Base-by-base conservation (phyloP, 176 grass and related monocot genomes). In the Zoysia japonica region DNA sequence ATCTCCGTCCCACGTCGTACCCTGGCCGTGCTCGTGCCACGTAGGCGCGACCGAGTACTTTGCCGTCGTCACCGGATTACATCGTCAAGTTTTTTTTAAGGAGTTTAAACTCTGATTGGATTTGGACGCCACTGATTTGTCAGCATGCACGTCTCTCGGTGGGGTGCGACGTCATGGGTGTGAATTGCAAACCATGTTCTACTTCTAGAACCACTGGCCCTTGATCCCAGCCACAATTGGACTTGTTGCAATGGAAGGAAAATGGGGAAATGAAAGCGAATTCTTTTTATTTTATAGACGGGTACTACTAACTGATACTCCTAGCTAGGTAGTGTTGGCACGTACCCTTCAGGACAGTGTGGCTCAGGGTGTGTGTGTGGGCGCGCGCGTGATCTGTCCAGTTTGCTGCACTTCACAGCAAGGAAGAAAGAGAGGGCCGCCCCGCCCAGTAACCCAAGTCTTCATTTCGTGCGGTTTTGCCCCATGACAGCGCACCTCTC, bases 11-110 rank as follows among this genome's bases (percentile, higher is more conserved):
- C 70, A 76, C 68, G 74, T 84, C 82, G 47, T 55, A 19, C 70
- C 70, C 42, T 80, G 87, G 82, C 77, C 77, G 19, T 16, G n/a
- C n/a, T 70, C 77, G 71, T 8, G 87, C 71, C 87, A 84, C 77
- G 82, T 79, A 37, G 61, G 13, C 4, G 0, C 38, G 44, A 66
- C 68, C 11, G 20, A n/a, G 46, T 70, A 80, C 41, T 38, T 36
- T 39, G 81, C 66, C 0, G 54, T 12, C 86, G 13, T 84, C 82
- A 44, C 49, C 9, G 41, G 81, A 75, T 84, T 64, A 5, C 70
- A 14, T 55, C 39, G 17, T 8, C 69, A 52, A 62, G 68, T 44
- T 71, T 40, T 51, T 57, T 72, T 69, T 28, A 11, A 35, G 53
- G 2, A 40, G 3, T 68, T 39, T 60, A 10, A 65, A 65, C 48